Evolutionary conservation across 2,329 filamentous ascomycete genomes (phyloP).

Genomic region (Periconia sp.): DNA sequence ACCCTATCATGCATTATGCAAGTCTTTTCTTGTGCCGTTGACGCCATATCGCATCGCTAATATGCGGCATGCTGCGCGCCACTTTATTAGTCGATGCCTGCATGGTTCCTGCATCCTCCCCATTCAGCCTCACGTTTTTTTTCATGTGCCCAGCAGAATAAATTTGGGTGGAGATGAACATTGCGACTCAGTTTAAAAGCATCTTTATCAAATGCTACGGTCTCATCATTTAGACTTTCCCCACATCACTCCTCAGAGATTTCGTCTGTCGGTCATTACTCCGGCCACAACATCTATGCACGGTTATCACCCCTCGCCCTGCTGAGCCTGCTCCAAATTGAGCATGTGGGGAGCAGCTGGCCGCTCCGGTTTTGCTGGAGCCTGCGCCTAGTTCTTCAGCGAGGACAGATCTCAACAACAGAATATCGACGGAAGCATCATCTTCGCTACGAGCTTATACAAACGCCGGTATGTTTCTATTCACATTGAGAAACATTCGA

Average conservation of each 20-base stretch:
- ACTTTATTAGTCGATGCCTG: slow-evolving; percentile 16
- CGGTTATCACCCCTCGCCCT: slow-evolving; percentile 1
- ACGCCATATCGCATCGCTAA: slow-evolving; percentile 18
- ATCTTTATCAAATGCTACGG: neutral
- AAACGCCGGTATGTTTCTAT: neutral
- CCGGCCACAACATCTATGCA: slow-evolving; percentile 12
- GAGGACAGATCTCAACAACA: neutral
- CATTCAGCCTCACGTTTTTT: slow-evolving; percentile 15
- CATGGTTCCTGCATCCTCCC: slow-evolving; percentile 18
- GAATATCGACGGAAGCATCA: slow-evolving; percentile 3
- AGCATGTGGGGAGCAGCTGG: slow-evolving; percentile 9
- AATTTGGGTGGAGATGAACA: too few relatives aligned
- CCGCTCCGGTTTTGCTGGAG: too few relatives aligned
- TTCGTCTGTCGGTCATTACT: slow-evolving; percentile 17
- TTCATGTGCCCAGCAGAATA: slow-evolving; percentile 3
- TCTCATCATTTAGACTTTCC: neutral
- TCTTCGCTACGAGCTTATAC: neutral
- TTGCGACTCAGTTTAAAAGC: too few relatives aligned
- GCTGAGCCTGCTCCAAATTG: slow-evolving; percentile 10
- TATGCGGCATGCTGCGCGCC: slow-evolving; percentile 13
- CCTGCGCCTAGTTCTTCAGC: neutral
- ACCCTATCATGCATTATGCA: slow-evolving; percentile 9
- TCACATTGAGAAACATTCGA: neutral
- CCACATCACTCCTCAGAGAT: neutral
- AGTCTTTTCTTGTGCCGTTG: slow-evolving; percentile 10